Base-by-base conservation (phyloP, 2,329 filamentous ascomycete genomes). In the Cercospora zeina region DNA sequence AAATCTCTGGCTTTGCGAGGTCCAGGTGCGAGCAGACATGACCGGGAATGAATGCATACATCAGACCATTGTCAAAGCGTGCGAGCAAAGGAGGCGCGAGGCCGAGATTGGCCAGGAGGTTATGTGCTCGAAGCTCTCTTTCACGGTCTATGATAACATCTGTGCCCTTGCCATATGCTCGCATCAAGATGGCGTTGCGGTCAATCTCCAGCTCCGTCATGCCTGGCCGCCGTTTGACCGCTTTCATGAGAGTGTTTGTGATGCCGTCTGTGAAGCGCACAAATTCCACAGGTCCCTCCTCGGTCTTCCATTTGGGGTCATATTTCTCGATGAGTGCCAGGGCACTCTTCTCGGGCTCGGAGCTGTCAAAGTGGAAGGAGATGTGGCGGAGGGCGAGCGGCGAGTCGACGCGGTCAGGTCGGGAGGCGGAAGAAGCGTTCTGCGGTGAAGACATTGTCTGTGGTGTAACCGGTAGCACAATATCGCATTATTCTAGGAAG, bases 261-360 rank as follows among this genome's bases (percentile, higher is more conserved):
- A 97, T 99, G 73, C 95, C 95, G 73, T 99, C 95, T 39, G 92
- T 99, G 80, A 97, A 99, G 67, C 90, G 88, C 68, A 91, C 83
- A 74, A 97, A 91, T 72, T 95, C 87, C 70, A 99, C 83, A 47
- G 88, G 85, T 61, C 90, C 89, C 67, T 87, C 86, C 36, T 84
- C 80, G 7, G 84, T 83, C 68, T 87, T 83, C 95, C 95, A 99
- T 70, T 96, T 87, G 10, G 93, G 93, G 63, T 88, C 85, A 65
- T 97, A 82, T 30, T 90, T 85, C 69, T 91, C 81, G 71, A 97
- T 87, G 66, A 99, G 85, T 67, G 85, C 84, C 65, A 90, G 82
- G 58, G 93, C 93, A 19, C 93, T 96, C 62, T 85, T 82, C 67
- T 93, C 85, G 31, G 90, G 89, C 74, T 96, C 87, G 68, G 85